Conservation (phyloP, 2,329 filamentous ascomycete genomes). For the Cryphonectria carpinicola region DNA sequence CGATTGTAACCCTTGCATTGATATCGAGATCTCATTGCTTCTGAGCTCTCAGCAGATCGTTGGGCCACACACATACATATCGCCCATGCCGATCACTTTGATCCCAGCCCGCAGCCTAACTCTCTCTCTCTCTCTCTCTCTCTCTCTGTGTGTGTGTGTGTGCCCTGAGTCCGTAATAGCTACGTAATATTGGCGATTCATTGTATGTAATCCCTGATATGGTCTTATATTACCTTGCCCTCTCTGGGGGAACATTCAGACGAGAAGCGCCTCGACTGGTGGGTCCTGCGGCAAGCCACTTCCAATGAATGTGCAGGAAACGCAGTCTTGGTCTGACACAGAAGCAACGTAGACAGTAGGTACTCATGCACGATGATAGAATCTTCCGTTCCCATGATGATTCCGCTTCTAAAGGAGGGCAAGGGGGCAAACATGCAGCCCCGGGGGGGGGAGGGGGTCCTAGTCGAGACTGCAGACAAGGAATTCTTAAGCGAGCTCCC, state of each 20-base stretch:
- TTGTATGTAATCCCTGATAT: neutral
- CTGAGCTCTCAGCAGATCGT: neutral
- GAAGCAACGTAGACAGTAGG: neutral
- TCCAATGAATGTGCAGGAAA: neutral
- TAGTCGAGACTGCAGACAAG: neutral
- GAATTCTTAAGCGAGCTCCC: neutral
- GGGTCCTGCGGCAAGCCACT: neutral
- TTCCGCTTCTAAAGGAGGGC: neutral
- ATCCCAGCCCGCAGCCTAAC: neutral
- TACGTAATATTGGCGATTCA: neutral
- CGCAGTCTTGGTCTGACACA: neutral
- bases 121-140: neutral
- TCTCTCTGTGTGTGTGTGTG: too few species aligned
- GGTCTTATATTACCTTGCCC: neutral
- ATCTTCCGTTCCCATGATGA: neutral
- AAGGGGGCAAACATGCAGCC: neutral
- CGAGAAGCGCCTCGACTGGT: neutral
- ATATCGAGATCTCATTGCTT: too few species aligned
- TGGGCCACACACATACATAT: neutral
- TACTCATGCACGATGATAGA: neutral
- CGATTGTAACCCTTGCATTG: too few species aligned
- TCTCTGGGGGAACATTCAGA: neutral
- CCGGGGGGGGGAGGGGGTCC: too few species aligned
- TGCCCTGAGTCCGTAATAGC: neutral
- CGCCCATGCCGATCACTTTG: neutral